phyloP scores from a whole-genome alignment of 352 stramenopile species.

The Pythium pyrilobum region DNA sequence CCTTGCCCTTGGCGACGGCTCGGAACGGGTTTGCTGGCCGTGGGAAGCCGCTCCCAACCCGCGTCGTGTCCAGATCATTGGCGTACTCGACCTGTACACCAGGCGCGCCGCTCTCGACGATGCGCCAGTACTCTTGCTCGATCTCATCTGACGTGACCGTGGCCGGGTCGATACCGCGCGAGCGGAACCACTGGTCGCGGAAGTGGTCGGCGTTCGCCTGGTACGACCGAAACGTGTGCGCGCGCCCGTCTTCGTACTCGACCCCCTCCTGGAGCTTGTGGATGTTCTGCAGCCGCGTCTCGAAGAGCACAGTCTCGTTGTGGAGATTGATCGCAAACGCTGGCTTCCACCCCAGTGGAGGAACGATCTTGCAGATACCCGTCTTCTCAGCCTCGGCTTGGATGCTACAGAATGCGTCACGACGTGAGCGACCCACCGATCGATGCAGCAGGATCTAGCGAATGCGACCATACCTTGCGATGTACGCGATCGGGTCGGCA shows the following conservation, averaged over 20 bases:
- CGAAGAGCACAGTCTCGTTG: conserved; percentile 57
- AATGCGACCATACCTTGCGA: conserved; percentile 40
- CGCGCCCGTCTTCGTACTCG: conserved; percentile 51
- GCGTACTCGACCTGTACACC: conserved; percentile 80
- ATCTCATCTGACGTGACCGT: conserved; percentile 59
- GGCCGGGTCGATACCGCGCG: conserved; percentile 29
- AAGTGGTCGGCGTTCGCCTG: conserved; percentile 50
- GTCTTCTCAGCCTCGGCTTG: conserved; percentile 46
- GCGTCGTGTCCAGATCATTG: conserved; percentile 83
- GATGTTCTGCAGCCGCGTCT: conserved; percentile 93
- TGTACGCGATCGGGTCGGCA: conserved; percentile 85
- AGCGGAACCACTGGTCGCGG: conserved; percentile 42
- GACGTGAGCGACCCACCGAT: conserved; percentile 4
- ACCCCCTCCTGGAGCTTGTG: conserved; percentile 78
- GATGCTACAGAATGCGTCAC: conserved; percentile 29
- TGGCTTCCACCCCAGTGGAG: conserved; percentile 91
- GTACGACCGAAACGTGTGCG: conserved; percentile 70
- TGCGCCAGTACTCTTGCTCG: conserved; percentile 86
- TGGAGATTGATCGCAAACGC: conserved; percentile 67
- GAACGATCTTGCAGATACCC: conserved; percentile 98
- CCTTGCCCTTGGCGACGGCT: conserved; percentile 21
- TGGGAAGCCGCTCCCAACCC: conserved; percentile 80
- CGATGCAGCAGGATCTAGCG: neutral
- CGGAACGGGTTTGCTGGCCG: conserved; percentile 27
- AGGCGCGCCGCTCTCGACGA: conserved; percentile 60